Evolutionary conservation across 257 asterid species (phyloP), one percentile per base, ranked within the genome.

Genomic region (Echites panduratus): DNA sequence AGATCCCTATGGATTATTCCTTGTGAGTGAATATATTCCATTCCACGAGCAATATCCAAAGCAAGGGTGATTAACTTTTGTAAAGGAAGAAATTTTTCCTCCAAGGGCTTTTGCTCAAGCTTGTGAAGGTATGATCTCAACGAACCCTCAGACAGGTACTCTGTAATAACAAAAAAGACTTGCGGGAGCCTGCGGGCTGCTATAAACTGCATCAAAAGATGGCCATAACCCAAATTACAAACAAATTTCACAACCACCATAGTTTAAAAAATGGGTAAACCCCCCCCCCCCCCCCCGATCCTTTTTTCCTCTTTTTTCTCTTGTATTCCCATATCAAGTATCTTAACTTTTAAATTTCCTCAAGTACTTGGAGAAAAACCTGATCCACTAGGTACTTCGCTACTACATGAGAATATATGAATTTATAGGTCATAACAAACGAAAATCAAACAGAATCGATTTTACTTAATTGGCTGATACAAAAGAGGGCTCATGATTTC

Each of bases 1-100:
- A 94, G 97, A 80, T 93, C 98, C 74, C 96, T 76, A 76, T 93
- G 98, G 35, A 93, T 87, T 52, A 93, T 88, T 1, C 98, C 98
- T 40, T 89, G 96, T 0, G 96, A 87, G 66, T 93, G 98, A 19
- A 93, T 88, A 57, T 93, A 89, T 73, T 79, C 93, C 96, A 93
- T 88, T 45, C 96, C 97, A 1, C 91, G 83, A 0, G 96, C 89
- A 69, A 92, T 90, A 64, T 94, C 97, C 0, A 94, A 87, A 73
- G 96, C 97, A 78, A 89, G 56, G 62, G 89, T 76, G 19, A 94
- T 76, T 47, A 87, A 73, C 19, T 88, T 88, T 79, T 84, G 84
- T 2, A 81, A 79, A 1, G 96, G 87, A 9, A 94, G 89, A 1
- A 95, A 89, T 80, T 85, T 85, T 5, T 89, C 87, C 79, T 86